Base-by-base conservation (phyloP, 441 rosid genomes). In the Gossypium laxum region DNA sequence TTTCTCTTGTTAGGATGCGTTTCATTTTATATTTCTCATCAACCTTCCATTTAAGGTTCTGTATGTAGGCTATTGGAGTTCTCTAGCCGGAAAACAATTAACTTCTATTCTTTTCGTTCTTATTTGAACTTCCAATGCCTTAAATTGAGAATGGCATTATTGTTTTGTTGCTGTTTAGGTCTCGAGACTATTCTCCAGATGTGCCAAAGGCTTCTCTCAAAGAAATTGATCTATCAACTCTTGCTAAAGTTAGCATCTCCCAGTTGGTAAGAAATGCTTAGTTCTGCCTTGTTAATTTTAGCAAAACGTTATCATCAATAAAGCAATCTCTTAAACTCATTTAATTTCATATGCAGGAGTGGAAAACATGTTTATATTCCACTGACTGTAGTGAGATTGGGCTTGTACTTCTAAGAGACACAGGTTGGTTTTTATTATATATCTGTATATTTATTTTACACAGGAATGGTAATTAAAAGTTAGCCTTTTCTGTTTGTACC, bases 361-460 rank as follows among this genome's bases (percentile, higher is more conserved):
- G 99, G 99, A 84, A 78, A 77, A 84, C 78, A 67, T 83, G 89
- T 75, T 83, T 91, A 75, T 86, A 89, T 84, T 81, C 91, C 51
- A 87, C 97, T 11, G 99, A 92, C 77, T 94, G 89, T 86, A 81
- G 97, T 77, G 97, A 94, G 82, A 86, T 89, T 73, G 92, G 98
- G 77, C 88, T 91, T 57, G 96, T 94, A 34, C 79, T 73, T 70
- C 72, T 88, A 73, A 85, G 77, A 81, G 92, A 77, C 72, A 77
- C 93, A 76, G 97, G 92, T 90, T 69, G 69, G 84, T 81, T 58
- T 2, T 30, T 59, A 18, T 59, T 59, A 14, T 50, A 50, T 30
- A 11, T 38, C 30, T 17, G 6, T 67, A 5, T 57, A 7, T 77
- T 8, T 63, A 45, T 73, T 54, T 19, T 34, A 6, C 59, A 5